Evolutionary conservation across 768 basidiomycete species (phyloP), one percentile per base, ranked within the genome.

Genomic region (Naganishia vishniacii): DNA sequence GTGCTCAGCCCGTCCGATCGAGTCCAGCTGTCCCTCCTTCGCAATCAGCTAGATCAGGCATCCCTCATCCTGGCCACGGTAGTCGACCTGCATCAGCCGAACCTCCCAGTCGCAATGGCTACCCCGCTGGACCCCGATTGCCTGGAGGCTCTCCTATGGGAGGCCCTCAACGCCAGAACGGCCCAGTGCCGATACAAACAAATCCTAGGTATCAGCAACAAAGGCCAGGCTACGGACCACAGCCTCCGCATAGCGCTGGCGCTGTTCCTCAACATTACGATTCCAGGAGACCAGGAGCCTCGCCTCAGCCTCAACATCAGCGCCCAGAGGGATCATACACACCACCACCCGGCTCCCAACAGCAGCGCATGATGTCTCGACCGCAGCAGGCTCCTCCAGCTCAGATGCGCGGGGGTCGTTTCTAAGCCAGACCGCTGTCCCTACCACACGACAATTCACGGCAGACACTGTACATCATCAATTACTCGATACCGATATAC

Each of bases 11-110:
- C 2, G 65, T 64, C 29, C 53, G 53, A 25, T 56, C 68, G 65
- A 44, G 53, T 29, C 29, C 64, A 67, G 18, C 62, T 61, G 41
- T 67, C 46, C 41, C 65, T 58, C 62, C 61, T 16, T 65, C 72
- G 42, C 48, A 60, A 31, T 42, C 65, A 26, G n/a, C 67, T 29
- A 60, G 69, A 53, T 53, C 72, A 62, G 58, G 66, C 12, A 60
- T 47, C n/a, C 45, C 59, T 45, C 59, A 25, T 16, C 42, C 59
- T 1, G 59, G 59, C 25, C 59, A 42, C 4, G 28, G 42, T n/a
- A 60, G 25, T 28, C 59, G 59, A n/a, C 45, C 59, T 45, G 59
- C 45, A 7, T 60, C 59, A 11, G 59, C 59, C n/a, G 53, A 56
- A 41, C 53, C 53, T 1, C 12, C 28, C 5, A 23, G 20, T 41